phyloP scores from a whole-genome alignment of 1,139 yeast genomes.

The Magnusiomyces fungicola region DNA sequence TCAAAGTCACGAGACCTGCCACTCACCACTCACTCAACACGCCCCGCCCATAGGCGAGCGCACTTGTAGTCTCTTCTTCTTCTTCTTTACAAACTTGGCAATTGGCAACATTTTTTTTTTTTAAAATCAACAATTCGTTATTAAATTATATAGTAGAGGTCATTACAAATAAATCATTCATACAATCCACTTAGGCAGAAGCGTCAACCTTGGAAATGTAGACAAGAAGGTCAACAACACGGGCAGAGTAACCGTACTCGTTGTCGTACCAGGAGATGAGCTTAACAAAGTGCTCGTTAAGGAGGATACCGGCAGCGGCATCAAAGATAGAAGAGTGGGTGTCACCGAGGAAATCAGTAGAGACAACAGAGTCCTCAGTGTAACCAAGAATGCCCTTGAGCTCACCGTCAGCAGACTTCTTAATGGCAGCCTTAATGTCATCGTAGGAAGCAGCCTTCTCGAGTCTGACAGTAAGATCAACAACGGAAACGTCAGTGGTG shows the following conservation, averaged over 20 bases:
- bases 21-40: no score
- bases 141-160: not conserved
- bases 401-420: slow-evolving; percentile 55
- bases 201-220: slow-evolving; percentile 49
- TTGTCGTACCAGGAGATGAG: slow-evolving; percentile 86
- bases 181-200: slow-evolving; percentile 8
- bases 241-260: slow-evolving; percentile 88
- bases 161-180: slow-evolving; percentile 10
- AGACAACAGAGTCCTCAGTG: slow-evolving; percentile 84
- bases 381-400: slow-evolving; percentile 73
- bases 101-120: no score
- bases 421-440: slow-evolving; percentile 64
- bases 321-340: slow-evolving; percentile 75
- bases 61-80: no score
- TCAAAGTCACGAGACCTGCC: no score
- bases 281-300: slow-evolving; percentile 77
- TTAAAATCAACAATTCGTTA: no score
- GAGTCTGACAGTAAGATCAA: slow-evolving; percentile 63
- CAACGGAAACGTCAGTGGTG: slow-evolving; percentile 78
- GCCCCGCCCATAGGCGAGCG: no score
- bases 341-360: slow-evolving; percentile 76
- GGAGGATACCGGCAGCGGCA: slow-evolving; percentile 77
- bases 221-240: slow-evolving; percentile 79
- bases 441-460: slow-evolving; percentile 65
- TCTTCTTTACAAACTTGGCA: no score